Evolutionary conservation across 768 basidiomycete genomes (phyloP), one percentile per base, ranked within the genome.

Genomic region (Termitomyces sp.): DNA sequence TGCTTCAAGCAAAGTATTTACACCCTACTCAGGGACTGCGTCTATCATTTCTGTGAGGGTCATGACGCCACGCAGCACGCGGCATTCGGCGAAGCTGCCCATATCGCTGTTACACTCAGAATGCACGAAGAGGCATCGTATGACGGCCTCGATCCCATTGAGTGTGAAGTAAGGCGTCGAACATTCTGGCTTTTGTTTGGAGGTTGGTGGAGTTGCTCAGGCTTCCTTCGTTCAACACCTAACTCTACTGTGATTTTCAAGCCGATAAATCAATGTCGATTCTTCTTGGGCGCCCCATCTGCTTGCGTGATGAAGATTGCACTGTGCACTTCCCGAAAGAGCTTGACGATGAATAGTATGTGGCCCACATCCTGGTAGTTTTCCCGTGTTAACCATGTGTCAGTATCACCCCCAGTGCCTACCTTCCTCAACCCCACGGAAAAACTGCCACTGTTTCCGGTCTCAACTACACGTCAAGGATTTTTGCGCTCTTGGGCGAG

Each of bases 251-350:
- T 45, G 54, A 58, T 59, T 58, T 55, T 61, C 32, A 69, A 92
- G 92, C 92, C 64, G 94, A 96, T 72, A 94, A 94, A 75, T 93
- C 92, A 18, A 91, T 90, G 88, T 89, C 90, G 52, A 89, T 94
- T 66, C 78, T 94, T 45, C 80, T 94, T 49, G 91, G 91, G 18
- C 81, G 93, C 61, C 92, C 92, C 42, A 91, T 94, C 64, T 91
- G 87, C 72, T 79, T 95, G 68, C 84, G 91, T 57, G 92, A 94
- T 69, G 94, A 95, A 71, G 94, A 96, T 72, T 94, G 92, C 74
- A 92, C 91, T 9, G 84, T 92, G 2, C 88, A 92, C 71, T 92
- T 93, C 75, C 92, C 92, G 32, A 90, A 88, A 73, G 91, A 94
- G 74, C 77, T 94, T 60, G 91, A 94, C 73, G 91, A 94, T 70